Percentiles rank a stretch among this genome's conserved stretches.
These are phyloP conservation scores for Candida krabiensis DNA, from an alignment of 805 yeast species.

Conservation along the genomic window DNA sequence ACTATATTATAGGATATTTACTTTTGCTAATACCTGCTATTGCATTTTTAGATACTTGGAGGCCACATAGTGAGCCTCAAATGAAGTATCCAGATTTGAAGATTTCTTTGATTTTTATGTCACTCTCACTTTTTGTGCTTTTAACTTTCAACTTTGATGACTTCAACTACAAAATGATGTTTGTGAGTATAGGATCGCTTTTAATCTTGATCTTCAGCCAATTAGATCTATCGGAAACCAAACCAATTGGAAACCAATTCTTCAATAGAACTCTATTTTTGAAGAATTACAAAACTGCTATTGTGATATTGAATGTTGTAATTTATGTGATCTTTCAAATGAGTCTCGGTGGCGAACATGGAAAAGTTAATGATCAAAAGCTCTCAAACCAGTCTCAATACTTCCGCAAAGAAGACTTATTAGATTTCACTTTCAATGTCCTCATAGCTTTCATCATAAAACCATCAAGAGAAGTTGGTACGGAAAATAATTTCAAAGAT, in stretches of 20 bases:
- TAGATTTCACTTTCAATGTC: constrained; percentile 14
- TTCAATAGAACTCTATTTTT: constrained; percentile 25
- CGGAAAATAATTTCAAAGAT: background rate
- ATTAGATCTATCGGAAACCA: constrained; percentile 22
- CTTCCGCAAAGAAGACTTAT: constrained; percentile 7
- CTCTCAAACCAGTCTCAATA: background rate
- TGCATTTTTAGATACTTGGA: constrained; percentile 18
- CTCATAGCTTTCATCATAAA: constrained; percentile 12
- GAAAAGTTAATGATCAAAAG: constrained; percentile 1
- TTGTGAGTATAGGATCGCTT: constrained; percentile 32
- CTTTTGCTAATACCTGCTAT: constrained; percentile 21
- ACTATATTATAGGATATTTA: constrained; percentile 17
- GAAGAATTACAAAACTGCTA: constrained; percentile 24
- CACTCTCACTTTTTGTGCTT: constrained; percentile 9
- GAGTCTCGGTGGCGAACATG: constrained; percentile 9
- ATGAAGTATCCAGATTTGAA: constrained; percentile 12
- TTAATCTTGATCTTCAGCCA: constrained; percentile 30
- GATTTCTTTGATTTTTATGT: constrained; percentile 9
- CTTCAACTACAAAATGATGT: constrained; percentile 30
- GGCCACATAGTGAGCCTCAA: background rate
- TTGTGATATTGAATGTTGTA: constrained; percentile 21
- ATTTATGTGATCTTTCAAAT: constrained; percentile 13
- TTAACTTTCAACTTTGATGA: constrained; percentile 15
- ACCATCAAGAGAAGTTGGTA: constrained; percentile 11
- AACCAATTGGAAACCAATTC: constrained; percentile 14